phyloP scores from a whole-genome alignment of 2,329 filamentous ascomycete species.

The Aspergillus carbonarius region DNA sequence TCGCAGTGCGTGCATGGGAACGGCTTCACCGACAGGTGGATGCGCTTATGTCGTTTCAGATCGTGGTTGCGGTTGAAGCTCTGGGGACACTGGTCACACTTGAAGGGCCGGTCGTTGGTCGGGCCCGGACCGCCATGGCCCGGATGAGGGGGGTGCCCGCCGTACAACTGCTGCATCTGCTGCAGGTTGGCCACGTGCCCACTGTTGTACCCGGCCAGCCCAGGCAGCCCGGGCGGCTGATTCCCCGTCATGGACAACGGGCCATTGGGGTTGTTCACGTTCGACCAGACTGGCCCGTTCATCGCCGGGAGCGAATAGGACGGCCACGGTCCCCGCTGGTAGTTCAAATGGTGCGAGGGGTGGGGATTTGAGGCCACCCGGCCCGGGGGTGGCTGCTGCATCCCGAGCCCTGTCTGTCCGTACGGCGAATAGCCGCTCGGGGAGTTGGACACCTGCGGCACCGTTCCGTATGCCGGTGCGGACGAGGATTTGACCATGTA shows the following conservation, averaged over 20 bases:
- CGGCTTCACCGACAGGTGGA: constrained; percentile 92
- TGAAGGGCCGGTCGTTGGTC: constrained; percentile 82
- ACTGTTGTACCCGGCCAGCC: constrained; percentile 52
- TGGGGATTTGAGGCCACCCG: constrained; percentile 43
- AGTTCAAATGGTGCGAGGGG: constrained; percentile 32
- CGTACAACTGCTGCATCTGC: constrained; percentile 62
- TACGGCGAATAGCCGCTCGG: constrained; percentile 44
- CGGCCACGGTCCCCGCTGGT: constrained; percentile 46
- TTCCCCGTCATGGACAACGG: constrained; percentile 70
- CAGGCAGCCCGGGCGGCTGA: constrained; percentile 56
- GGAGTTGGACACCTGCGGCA: constrained; percentile 51
- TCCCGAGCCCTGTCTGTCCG: constrained; percentile 42
- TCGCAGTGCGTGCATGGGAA: constrained; percentile 90
- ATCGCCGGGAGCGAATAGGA: constrained; percentile 62
- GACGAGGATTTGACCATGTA: constrained; percentile 53
- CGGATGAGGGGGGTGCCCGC: constrained; percentile 52
- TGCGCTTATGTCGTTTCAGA: constrained; percentile 90
- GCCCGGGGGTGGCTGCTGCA: constrained; percentile 43
- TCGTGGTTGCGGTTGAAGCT: constrained; percentile 97
- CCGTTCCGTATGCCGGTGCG: constrained; percentile 43
- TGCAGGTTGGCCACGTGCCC: constrained; percentile 58
- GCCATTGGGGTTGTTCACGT: constrained; percentile 70
- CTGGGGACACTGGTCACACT: constrained; percentile 87
- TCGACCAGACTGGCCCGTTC: constrained; percentile 70
- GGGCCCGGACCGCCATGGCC: constrained; percentile 54